Base-by-base conservation (phyloP, 2,329 filamentous ascomycete species). In the Macroventuria anomochaeta region DNA sequence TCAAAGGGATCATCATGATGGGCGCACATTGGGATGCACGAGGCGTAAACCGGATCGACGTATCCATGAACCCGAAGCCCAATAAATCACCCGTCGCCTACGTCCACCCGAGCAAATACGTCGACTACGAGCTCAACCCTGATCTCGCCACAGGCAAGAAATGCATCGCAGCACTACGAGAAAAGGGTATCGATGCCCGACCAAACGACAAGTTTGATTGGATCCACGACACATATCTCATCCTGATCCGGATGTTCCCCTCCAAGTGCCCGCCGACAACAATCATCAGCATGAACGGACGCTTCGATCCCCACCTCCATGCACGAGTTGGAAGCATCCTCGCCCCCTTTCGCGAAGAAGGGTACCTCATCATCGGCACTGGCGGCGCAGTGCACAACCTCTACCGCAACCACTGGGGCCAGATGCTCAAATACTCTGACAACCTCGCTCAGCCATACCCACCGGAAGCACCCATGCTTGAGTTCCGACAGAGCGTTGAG, bases 221-320 rank as follows among this genome's bases (percentile, higher is more conserved):
- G 87, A 89, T 89, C 67, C 86, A 90, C 75, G 87, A 90, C 70
- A 88, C 85, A 0, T 89, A 85, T 65, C 79, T 89, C 3, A 82
- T 89, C 51, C 76, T 89, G 7, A 87, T 89, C 66, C 79, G 85
- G 47, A 89, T 90, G 86, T 89, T 89, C 59, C 87, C 86, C 0
- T 59, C 65, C 2, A 77, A 76, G n/a, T 88, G 84, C 62, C 87
- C 87, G 1, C 87, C 87, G 0, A 88, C 86, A 0, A 87, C 85
- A 2, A 77, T 88, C 47, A 72, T 85, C 50, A 80, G 76, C 31
- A 79, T 81, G 75, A 84, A 85, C 55, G 78, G 79, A 1, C 74
- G 80, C 7, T 85, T 81, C 64, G 81, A 85, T 57, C 81, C 83
- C 0, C 80, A 84, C 60, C 80, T 78, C 63, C 83, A 85, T 59